A percentile compares a stretch with the other conserved stretches of the same genome.
Conservation (phyloP, 768 basidiomycete genomes). For the Russula ochroleuca region DNA sequence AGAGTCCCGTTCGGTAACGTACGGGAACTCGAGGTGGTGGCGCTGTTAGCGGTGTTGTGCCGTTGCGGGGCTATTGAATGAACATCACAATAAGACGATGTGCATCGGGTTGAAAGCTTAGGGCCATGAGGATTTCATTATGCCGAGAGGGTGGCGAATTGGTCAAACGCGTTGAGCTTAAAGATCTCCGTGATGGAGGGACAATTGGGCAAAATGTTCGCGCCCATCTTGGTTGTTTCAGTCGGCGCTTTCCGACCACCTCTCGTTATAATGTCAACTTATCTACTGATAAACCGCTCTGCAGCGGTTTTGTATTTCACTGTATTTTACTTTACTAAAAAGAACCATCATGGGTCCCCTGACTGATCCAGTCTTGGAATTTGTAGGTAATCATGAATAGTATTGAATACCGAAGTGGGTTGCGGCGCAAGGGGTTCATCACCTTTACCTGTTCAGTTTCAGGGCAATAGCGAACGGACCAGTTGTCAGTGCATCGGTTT, state of each 20-base stretch:
- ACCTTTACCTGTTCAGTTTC: conserved; percentile 6
- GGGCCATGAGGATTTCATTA: neutral
- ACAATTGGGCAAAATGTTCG: neutral
- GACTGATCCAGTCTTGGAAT: neutral
- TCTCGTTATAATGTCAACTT: neutral
- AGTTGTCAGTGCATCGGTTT: neutral
- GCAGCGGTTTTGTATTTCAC: neutral
- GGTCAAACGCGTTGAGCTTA: neutral
- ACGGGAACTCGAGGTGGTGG: neutral
- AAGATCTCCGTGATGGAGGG: neutral
- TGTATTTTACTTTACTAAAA: neutral
- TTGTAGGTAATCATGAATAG: neutral
- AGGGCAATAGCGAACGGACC: conserved; percentile 1
- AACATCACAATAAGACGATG: neutral
- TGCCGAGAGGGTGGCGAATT: neutral
- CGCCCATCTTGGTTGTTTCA: neutral
- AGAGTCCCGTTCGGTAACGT: neutral
- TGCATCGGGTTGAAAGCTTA: neutral
- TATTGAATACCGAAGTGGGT: neutral
- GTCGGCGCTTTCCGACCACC: neutral
- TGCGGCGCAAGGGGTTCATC: neutral
- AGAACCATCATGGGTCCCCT: neutral
- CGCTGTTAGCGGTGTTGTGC: neutral
- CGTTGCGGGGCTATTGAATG: neutral
- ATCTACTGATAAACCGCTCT: no score